phyloP scores from a whole-genome alignment of 2,329 filamentous ascomycete species.

The Fusarium annulatum region DNA sequence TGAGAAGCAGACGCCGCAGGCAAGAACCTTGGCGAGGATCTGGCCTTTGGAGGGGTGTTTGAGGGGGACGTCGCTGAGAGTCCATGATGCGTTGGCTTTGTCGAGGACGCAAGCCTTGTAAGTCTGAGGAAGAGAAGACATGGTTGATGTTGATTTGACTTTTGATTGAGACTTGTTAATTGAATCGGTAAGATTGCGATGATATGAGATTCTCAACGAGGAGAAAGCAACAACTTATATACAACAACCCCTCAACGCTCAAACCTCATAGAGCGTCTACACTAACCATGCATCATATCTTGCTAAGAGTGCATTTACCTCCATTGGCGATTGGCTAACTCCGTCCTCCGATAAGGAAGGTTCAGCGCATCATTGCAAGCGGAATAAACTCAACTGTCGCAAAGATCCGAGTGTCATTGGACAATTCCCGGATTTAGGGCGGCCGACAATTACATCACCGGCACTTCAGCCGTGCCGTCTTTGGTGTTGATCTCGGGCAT shows the following conservation, averaged over 20 bases:
- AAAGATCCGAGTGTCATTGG: slow-evolving; percentile 5
- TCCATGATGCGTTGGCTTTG: slow-evolving; percentile 61
- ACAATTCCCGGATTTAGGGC: slow-evolving; percentile 11
- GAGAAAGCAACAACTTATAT: background rate
- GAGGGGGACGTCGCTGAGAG: slow-evolving; percentile 69
- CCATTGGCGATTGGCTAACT: slow-evolving; percentile 7
- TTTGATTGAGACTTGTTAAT: background rate
- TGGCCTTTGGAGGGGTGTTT: slow-evolving; percentile 65
- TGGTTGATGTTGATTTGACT: slow-evolving; percentile 12
- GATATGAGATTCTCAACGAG: background rate
- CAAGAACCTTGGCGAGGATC: slow-evolving; percentile 76
- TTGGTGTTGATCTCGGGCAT: slow-evolving; percentile 27
- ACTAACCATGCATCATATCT: background rate
- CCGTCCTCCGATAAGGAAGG: background rate
- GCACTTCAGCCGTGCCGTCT: background rate
- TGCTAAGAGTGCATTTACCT: background rate
- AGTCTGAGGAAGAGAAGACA: slow-evolving; percentile 67
- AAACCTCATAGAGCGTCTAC: background rate
- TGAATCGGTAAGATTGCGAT: background rate
- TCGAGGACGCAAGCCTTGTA: slow-evolving; percentile 75
- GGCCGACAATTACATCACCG: slow-evolving; percentile 26
- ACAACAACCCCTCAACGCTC: background rate
- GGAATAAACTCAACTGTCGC: background rate
- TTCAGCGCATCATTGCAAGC: background rate
- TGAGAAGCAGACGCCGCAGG: slow-evolving; percentile 77